These are phyloP conservation scores for Eucalyptus virginea DNA, from an alignment of 345 rosid genomes.

Conservation along the genomic window DNA sequence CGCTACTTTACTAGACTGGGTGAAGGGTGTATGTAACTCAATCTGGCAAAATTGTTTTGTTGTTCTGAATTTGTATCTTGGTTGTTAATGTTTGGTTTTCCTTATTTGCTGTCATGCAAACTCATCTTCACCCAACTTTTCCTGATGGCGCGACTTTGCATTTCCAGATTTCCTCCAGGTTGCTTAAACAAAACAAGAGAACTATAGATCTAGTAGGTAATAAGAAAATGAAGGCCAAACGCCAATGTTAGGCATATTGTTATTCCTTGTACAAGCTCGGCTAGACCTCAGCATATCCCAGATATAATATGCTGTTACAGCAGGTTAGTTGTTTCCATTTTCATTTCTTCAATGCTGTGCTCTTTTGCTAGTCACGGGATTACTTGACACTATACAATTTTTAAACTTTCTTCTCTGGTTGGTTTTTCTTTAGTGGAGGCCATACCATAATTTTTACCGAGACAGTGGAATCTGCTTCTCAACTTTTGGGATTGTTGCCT, in stretches of 20 bases:
- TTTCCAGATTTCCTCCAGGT: slow-evolving; percentile 54
- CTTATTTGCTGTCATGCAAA: background rate
- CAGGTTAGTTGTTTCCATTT: slow-evolving; percentile 34
- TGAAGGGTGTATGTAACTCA: slow-evolving; percentile 44
- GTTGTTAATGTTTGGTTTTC: background rate
- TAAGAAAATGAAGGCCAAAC: slow-evolving; percentile 96
- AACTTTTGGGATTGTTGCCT: no score
- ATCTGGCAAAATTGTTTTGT: background rate
- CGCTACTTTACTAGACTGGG: slow-evolving; percentile 88
- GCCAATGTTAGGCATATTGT: slow-evolving; percentile 77
- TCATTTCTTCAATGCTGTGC: background rate
- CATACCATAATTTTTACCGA: no score
- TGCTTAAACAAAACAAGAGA: slow-evolving; percentile 60
- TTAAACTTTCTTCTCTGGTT: no score
- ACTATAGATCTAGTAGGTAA: slow-evolving; percentile 97
- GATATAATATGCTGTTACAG: slow-evolving; percentile 89
- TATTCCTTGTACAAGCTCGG: slow-evolving; percentile 64
- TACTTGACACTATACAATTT: background rate
- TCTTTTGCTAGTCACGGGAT: background rate
- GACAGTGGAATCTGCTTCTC: no score
- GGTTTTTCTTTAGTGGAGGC: no score
- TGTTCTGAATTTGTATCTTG: background rate
- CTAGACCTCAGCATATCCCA: slow-evolving; percentile 72
- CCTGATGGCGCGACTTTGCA: background rate
- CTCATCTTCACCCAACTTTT: background rate